Evolutionary conservation across 805 yeast genomes (phyloP).

Genomic region (Naumovozyma baii): DNA sequence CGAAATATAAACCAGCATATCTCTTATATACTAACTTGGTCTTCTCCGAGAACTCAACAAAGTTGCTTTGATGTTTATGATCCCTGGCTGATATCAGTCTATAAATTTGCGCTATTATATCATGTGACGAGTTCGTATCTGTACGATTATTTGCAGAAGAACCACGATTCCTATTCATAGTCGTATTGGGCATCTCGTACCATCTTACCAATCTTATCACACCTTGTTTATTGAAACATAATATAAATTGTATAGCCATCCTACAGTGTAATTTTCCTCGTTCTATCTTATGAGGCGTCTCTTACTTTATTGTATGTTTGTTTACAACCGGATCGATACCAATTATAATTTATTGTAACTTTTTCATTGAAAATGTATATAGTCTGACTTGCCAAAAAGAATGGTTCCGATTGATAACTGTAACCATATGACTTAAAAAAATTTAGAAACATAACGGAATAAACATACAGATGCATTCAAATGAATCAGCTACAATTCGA

Average conservation of each 20-base stretch:
- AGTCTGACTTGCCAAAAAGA: too few relatives aligned
- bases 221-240: constrained; percentile 90
- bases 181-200: constrained; percentile 37
- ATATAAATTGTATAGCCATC: constrained; percentile 73
- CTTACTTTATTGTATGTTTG: not conserved
- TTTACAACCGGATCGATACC: too few relatives aligned
- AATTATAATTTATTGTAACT: too few relatives aligned
- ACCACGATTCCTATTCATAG: constrained; percentile 1
- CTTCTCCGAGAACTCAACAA: constrained; percentile 56
- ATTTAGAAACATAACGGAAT: not conserved
- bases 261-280: too few relatives aligned
- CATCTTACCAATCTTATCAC: constrained; percentile 78
- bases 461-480: not conserved
- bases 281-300: too few relatives aligned
- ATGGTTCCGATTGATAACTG: too few relatives aligned
- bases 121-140: constrained; percentile 21
- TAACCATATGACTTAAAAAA: too few relatives aligned
- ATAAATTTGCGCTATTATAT: constrained; percentile 45
- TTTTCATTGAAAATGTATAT: too few relatives aligned
- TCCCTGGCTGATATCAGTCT: constrained; percentile 74
- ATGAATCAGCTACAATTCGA: not conserved
- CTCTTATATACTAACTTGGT: constrained; percentile 72
- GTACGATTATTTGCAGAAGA: not conserved
- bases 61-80: constrained; percentile 72
- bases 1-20: constrained; percentile 85